Evolutionary conservation across 257 asterid species (phyloP), one percentile per base, ranked within the genome.

Genomic region (Solanum clarkiae): DNA sequence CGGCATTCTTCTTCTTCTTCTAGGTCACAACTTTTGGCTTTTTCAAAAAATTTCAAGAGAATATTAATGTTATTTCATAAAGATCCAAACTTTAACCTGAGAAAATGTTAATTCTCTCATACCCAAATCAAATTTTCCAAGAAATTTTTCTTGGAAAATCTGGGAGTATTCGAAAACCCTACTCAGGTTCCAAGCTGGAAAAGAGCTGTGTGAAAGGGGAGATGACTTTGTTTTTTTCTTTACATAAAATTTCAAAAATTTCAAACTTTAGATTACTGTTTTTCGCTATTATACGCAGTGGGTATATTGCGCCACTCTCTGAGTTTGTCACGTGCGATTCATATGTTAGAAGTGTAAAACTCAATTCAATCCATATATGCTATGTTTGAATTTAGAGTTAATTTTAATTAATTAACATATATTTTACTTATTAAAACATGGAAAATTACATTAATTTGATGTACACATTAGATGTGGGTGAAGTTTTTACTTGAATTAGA

Each of bases 1-100:
- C 51, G 94, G 94, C 99, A 97, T 97, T 92, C 77, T 70, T 14
- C 72, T 63, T 45, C 56, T 83, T 53, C 36, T 59, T 59, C 16
- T 51, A 77, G 44, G 62, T 26, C 65, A 53, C 47, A 54, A 53
- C 45, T 53, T 49, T 15, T 18, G 12, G 11, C 42, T 45, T 5
- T 3, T 72, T 47, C 12, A 72, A 69, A 36, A 15, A 11, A 9
- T 3, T 66, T 75, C 24, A 75, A 24, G 22, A 51, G 24, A 24
- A 14, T 13, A 75, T 24, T 49, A 75, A 49, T 8, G 3, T 1
- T 75, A 45, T 51, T 75, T 75, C 45, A 14, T 49, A 75, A 75
- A 51, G 62, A 75, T 75, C 14, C 45, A 49, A 75, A 47, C 6
- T 49, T 49, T 49, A 20, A 51, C 62, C 45, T 49, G 36, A 24